Conservation (phyloP, 2,329 filamentous ascomycete genomes). For the Dothidotthia symphoricarpi region DNA sequence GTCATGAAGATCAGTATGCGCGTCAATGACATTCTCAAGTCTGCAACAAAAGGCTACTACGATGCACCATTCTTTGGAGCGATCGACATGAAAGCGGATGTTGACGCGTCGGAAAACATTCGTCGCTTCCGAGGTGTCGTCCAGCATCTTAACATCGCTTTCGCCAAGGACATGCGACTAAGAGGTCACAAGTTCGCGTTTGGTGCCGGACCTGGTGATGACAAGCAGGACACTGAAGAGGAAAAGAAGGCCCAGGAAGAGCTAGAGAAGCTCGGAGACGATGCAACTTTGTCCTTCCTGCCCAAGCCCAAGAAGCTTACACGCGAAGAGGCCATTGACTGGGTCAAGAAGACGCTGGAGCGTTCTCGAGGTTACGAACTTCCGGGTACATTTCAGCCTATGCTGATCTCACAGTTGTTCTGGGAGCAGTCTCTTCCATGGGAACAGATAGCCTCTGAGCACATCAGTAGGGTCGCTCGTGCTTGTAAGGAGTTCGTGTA, state of each 20-base stretch:
- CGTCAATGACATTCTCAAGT: conserved; percentile 19
- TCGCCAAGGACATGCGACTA: conserved; percentile 46
- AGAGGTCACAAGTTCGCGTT: conserved; percentile 46
- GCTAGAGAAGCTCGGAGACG: too few species aligned
- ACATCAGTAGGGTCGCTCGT: conserved; percentile 40
- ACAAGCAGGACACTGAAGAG: conserved; percentile 6
- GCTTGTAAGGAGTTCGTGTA: conserved; percentile 39
- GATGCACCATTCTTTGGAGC: conserved; percentile 33
- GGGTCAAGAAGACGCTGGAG: conserved; percentile 43
- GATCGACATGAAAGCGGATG: conserved; percentile 10
- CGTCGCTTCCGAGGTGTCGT: conserved; percentile 56
- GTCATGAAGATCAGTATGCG: conserved; percentile 19
- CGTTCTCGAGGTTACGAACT: conserved; percentile 56
- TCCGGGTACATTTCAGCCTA: conserved; percentile 60
- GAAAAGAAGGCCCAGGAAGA: background rate
- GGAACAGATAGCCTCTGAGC: conserved; percentile 43
- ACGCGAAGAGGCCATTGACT: conserved; percentile 42
- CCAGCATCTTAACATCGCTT: conserved; percentile 52
- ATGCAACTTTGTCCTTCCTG: conserved; percentile 1
- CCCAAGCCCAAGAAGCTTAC: conserved; percentile 22
- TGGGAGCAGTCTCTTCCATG: conserved; percentile 58
- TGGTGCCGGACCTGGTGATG: conserved; percentile 13
- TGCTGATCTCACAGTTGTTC: conserved; percentile 61
- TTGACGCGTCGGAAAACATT: conserved; percentile 26
- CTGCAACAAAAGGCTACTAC: conserved; percentile 25